Evolutionary conservation across 2,329 filamentous ascomycete species (phyloP), one percentile per base, ranked within the genome.

Genomic region (Ophioceras dolichostomum): DNA sequence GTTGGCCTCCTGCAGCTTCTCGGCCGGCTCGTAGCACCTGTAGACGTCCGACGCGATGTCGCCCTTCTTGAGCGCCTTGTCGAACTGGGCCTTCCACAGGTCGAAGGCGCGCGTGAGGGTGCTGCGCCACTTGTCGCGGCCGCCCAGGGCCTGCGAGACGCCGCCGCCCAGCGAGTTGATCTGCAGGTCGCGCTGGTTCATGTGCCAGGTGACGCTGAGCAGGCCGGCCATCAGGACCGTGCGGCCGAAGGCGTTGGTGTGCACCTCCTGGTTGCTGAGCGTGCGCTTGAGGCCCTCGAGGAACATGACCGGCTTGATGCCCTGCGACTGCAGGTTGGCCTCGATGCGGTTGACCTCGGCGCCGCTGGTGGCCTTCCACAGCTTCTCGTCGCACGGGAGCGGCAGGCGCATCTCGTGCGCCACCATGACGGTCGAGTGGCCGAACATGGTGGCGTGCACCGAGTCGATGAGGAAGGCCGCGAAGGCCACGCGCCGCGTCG

Each of bases 391-490:
- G 52, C 89, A 96, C 1, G 91, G 91, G 31, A 98, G 61, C 1
- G 87, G 85, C 8, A 96, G 68, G 35, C 86, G 77, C 74, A 98
- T 85, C 58, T 96, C 91, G 50, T 96, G 88, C 3, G 88, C 87
- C 7, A 94, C 87, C 89, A 96, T 95, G 31, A 93, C 87, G 1
- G 86, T 89, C 3, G 88, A 91, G 57, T 96, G 91, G 0, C 89
- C 91, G 57, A 96, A 96, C 83, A 98, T 95, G 20, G 87, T 94
- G 1, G 88, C 87, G 57, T 98, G 91, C 2, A 88, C 93, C 4
- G 88, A 94, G 56, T 98, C 91, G 45, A 96, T 80, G 31, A 95
- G 77, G 53, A 96, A 96, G 0, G 91, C 91, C 1, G 84, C 87
- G 60, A 95, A 96, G 0, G 89, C 91, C 4, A 83, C 85, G 41